Base-by-base conservation (phyloP, 495 filamentous ascomycete species). In the Cladorrhinum samala region DNA sequence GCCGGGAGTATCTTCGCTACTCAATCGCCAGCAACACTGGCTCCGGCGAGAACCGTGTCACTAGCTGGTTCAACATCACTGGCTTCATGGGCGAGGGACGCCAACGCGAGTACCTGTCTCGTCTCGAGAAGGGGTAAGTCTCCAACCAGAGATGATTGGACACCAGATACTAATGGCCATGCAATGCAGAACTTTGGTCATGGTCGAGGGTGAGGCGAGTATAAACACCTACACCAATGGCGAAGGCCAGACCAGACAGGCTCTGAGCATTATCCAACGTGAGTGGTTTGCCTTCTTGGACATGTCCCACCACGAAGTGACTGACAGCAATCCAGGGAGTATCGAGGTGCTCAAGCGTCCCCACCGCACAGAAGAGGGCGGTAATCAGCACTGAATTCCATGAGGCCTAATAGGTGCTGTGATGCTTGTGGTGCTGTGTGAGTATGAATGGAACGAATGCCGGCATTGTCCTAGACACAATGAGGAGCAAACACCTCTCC, bases 121-220 rank as follows among this genome's bases (percentile, higher is more conserved):
- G 70, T 51, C 68, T 94, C 69, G 79, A 75, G 25, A 95, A 93
- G 75, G 91, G 91, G 89, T 94, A 74, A 68, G 87, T 66, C 13
- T 30, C 9, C 4, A 19, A 19, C 1, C 5, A 33, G 8, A 9
- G 39, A 9, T 19, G 40, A 46, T 39, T 37, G 53, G 27, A 36
- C 38, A 46, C 52, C 25, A n/a, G n/a, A n/a, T n/a, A n/a, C n/a
- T n/a, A n/a, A n/a, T n/a, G n/a, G n/a, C 6, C 39, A 41, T 5
- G n/a, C 11, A 6, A 6, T 33, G 51, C 63, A 89, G 85, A 18
- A 75, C 85, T 2, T 69, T 86, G 30, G 72, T 92, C 17, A 86
- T 81, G 56, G 71, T 94, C 30, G 89, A 94, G 62, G 88, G 83
- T 14, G 84, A 92, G 38, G 83, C 79, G 46, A 68, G 67, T 55